phyloP scores from a whole-genome alignment of 2,329 filamentous ascomycete genomes.

The Aureobasidium leucospermi region DNA sequence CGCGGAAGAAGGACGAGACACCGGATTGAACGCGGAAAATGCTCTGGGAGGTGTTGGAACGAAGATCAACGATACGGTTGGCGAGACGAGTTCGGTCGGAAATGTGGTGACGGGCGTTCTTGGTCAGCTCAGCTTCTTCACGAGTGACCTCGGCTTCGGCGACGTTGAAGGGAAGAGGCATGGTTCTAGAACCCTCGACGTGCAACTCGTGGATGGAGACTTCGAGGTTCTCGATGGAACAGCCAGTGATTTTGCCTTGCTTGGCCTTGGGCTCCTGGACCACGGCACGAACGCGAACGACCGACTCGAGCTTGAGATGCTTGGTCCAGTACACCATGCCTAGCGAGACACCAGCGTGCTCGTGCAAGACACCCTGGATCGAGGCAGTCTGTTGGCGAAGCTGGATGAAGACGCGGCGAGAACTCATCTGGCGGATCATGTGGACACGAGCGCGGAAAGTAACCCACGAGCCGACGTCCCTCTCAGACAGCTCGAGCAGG shows the following conservation, averaged over 20 bases:
- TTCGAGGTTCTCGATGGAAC: conserved; percentile 69
- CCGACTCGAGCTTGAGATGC: conserved; percentile 68
- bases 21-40: conserved; percentile 82
- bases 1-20: conserved; percentile 72
- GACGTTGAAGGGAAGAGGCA: conserved; percentile 60
- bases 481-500: conserved; percentile 45
- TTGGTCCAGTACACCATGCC: conserved; percentile 84
- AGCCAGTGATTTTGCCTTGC: conserved; percentile 62
- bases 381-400: conserved; percentile 78
- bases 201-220: conserved; percentile 61
- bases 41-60: conserved; percentile 78
- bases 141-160: conserved; percentile 61
- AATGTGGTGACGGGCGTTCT: conserved; percentile 53
- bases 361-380: conserved; percentile 72
- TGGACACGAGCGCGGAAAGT: conserved; percentile 66
- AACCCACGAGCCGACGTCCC: conserved; percentile 53
- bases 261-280: conserved; percentile 63
- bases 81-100: conserved; percentile 63
- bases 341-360: conserved; percentile 55
- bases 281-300: conserved; percentile 68
- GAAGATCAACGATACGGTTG: conserved; percentile 75
- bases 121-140: conserved; percentile 50
- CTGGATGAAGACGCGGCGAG: conserved; percentile 75
- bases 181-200: conserved; percentile 53
- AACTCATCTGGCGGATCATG: conserved; percentile 72